Conservation (phyloP, 2,329 filamentous ascomycete species). For the Myriosclerotinia curreyana region DNA sequence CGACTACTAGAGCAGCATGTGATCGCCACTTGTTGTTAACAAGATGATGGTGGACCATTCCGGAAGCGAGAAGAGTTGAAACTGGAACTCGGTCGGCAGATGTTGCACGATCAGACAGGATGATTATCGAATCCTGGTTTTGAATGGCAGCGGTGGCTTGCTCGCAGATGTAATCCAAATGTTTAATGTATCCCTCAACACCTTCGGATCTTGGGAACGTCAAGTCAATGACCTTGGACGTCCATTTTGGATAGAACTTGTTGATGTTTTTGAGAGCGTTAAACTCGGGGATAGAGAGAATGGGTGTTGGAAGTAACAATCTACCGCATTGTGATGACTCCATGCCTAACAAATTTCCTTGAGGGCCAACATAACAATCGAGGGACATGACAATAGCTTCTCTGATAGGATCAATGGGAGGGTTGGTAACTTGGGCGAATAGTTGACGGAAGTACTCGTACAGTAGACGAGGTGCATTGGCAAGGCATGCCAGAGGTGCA, state of each 20-base stretch:
- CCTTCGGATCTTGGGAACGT: conserved; percentile 88
- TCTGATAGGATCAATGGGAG: conserved; percentile 93
- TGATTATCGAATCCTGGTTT: conserved; percentile 77
- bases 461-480: conserved; percentile 81
- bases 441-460: conserved; percentile 98
- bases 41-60: conserved; percentile 92
- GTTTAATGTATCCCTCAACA: conserved; percentile 77
- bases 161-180: conserved; percentile 84
- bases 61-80: conserved; percentile 81
- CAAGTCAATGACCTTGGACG: conserved; percentile 84
- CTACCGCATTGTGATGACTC: conserved; percentile 83
- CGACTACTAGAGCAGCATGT: conserved; percentile 78
- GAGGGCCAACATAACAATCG: conserved; percentile 92
- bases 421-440: conserved; percentile 97
- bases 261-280: conserved; percentile 80
- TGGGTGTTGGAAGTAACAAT: conserved; percentile 80
- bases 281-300: conserved; percentile 87
- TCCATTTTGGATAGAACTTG: conserved; percentile 72
- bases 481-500: conserved; percentile 84
- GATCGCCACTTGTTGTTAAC: conserved; percentile 96
- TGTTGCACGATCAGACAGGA: conserved; percentile 85
- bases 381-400: conserved; percentile 98
- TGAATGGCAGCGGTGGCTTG: conserved; percentile 81
- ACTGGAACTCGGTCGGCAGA: conserved; percentile 79
- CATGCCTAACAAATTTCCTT: conserved; percentile 95